Evolutionary conservation across 768 basidiomycete genomes (phyloP).

Genomic region (Macrocybe gigantea): DNA sequence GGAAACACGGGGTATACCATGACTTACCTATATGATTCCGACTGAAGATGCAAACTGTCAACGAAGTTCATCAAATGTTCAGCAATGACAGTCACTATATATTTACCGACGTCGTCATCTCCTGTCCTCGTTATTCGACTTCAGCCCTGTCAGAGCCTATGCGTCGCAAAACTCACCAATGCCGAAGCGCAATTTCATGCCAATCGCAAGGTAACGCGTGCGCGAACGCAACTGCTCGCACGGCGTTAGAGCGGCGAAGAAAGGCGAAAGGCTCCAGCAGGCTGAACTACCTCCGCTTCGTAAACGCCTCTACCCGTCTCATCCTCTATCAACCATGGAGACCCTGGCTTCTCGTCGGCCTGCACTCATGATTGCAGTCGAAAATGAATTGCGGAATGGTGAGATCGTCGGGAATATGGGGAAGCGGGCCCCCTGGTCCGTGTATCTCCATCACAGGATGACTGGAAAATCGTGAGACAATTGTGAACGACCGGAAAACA

Average conservation of each 20-base stretch:
- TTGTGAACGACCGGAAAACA: neutral
- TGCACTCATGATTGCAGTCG: slow-evolving; percentile 33
- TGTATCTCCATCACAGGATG: slow-evolving; percentile 21
- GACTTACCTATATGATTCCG: slow-evolving; percentile 59
- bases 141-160: neutral
- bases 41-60: slow-evolving; percentile 55
- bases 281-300: slow-evolving; percentile 32
- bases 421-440: slow-evolving; percentile 22
- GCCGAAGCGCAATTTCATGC: slow-evolving; percentile 32
- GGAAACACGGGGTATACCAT: neutral
- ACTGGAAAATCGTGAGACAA: slow-evolving; percentile 1
- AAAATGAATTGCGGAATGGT: slow-evolving; percentile 51
- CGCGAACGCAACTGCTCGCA: slow-evolving; percentile 35
- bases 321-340: slow-evolving; percentile 47
- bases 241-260: neutral
- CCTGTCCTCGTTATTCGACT: slow-evolving; percentile 18
- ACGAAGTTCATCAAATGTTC: neutral
- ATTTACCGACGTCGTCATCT: slow-evolving; percentile 47
- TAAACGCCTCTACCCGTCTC: slow-evolving; percentile 32
- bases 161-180: slow-evolving; percentile 27
- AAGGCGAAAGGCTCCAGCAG: neutral
- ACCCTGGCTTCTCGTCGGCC: slow-evolving; percentile 27
- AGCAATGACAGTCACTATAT: neutral
- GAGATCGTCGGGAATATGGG: slow-evolving; percentile 43
- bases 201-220: slow-evolving; percentile 43